Evolutionary conservation across 495 filamentous ascomycete species (phyloP).

Genomic region (Echria macrotheca): DNA sequence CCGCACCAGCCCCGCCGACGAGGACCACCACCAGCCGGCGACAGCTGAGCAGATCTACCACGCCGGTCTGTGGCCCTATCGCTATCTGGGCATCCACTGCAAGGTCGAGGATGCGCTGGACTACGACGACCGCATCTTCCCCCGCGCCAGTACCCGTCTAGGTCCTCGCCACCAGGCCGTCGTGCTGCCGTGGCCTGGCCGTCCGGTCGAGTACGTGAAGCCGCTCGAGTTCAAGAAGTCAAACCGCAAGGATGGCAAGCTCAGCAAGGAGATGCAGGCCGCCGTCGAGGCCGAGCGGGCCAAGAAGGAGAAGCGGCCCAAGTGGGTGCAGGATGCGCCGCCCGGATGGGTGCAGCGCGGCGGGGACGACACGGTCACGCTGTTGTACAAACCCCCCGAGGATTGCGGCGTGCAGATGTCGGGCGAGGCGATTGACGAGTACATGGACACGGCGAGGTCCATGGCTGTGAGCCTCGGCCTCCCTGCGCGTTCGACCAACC

Average conservation of each 20-base stretch:
- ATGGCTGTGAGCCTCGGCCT: conserved; percentile 60
- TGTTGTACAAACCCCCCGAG: conserved; percentile 59
- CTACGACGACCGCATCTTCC: conserved; percentile 97
- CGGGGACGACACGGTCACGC: conserved; percentile 58
- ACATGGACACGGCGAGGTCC: conserved; percentile 61
- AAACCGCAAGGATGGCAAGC: conserved; percentile 59
- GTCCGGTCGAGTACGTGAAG: conserved; percentile 83
- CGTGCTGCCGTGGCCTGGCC: conserved; percentile 77
- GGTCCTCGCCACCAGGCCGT: conserved; percentile 90
- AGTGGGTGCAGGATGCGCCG: conserved; percentile 91
- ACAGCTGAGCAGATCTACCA: conserved; percentile 89
- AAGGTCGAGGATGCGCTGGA: conserved; percentile 94
- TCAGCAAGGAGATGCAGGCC: conserved; percentile 71
- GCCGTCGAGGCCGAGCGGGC: conserved; percentile 74
- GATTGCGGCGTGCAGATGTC: conserved; percentile 42
- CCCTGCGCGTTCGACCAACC: conserved; percentile 69
- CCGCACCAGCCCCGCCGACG: conserved; percentile 53
- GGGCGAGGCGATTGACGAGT: conserved; percentile 55
- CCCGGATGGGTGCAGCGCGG: conserved; percentile 78
- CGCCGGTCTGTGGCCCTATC: conserved; percentile 90
- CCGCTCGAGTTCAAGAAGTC: conserved; percentile 74
- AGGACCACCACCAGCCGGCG: conserved; percentile 57
- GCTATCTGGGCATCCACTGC: conserved; percentile 94
- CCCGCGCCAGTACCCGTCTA: conserved; percentile 85
- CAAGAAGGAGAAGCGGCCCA: conserved; percentile 73